Base-by-base conservation (phyloP, 139 green algal species). In the Volvox africanus region DNA sequence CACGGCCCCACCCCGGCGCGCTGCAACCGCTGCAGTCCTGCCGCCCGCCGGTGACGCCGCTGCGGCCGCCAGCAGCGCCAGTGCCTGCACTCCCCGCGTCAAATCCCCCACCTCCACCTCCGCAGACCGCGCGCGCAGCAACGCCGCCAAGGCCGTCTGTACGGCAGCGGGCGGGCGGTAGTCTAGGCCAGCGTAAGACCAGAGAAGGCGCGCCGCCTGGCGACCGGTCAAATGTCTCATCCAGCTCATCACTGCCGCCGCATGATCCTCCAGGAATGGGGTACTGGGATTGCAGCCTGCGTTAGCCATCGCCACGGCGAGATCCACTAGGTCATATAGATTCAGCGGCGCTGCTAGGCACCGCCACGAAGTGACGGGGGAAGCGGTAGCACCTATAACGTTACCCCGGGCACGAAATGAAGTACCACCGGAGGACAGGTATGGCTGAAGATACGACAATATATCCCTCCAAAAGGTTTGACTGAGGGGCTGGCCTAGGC, bases 201-300 rank as follows among this genome's bases (percentile, higher is more conserved):
- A 83, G 24, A 90, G 86, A 32, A 90, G 86, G 24, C 86, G 71
- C 30, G 86, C 86, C 30, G 86, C 86, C 69, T 90, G 86, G 30
- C 86, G 86, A 55, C 86, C 86, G 9, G 86, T 65, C 30, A 90
- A 69, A 18, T 83, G 50, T 9, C 73, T 73, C 2, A 28, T 75
- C 86, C 86, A 83, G 86, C 71, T 55, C 30, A 36, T 24, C 50
- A 61, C 71, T 19, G 86, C 86, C 11, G 71, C 73, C 19, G 73
- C 71, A 55, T 90, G 86, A 1, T 69, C 71, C 11, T 80, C 21
- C 13, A 90, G 50, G 50, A 90, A 83, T 44, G 50, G 21, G 11
- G 86, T 84, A 6, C 36, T 77, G n/a, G 86, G 86, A 55, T 90
- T 90, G 86, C 86, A 90, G 71, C 86, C 86, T 12, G 86, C 71